These are phyloP conservation scores for Tuber aestivum DNA, from an alignment of 495 filamentous ascomycete genomes.

Conservation along the genomic window DNA sequence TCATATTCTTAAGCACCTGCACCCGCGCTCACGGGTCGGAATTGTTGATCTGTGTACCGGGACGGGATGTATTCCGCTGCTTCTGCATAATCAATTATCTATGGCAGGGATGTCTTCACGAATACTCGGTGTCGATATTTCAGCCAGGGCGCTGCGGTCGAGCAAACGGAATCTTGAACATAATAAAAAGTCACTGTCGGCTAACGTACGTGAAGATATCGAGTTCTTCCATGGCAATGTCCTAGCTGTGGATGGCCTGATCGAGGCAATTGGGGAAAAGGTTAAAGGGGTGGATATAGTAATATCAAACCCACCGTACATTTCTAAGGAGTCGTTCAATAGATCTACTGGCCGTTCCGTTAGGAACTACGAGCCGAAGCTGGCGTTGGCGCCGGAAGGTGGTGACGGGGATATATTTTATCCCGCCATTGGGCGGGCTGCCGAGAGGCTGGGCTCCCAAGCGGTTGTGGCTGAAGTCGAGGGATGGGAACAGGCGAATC, in stretches of 20 bases:
- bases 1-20: slow-evolving; percentile 43
- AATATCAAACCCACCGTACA: slow-evolving; percentile 86
- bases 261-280: not conserved
- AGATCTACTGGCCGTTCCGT: slow-evolving; percentile 63
- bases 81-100: slow-evolving; percentile 56
- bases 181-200: slow-evolving; percentile 44
- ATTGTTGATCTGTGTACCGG: slow-evolving; percentile 84
- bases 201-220: slow-evolving; percentile 44
- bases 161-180: slow-evolving; percentile 56
- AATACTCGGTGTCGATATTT: slow-evolving; percentile 57
- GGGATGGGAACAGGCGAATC: slow-evolving; percentile 31
- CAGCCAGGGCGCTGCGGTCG: slow-evolving; percentile 54
- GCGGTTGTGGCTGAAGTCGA: slow-evolving; percentile 27
- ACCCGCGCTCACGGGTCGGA: slow-evolving; percentile 6
- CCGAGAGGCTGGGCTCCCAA: slow-evolving; percentile 18
- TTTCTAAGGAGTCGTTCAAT: slow-evolving; percentile 57
- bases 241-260: slow-evolving; percentile 42
- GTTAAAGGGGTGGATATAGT: slow-evolving; percentile 57
- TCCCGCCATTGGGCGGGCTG: slow-evolving; percentile 25
- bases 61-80: slow-evolving; percentile 81
- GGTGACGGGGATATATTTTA: slow-evolving; percentile 35
- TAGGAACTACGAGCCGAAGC: slow-evolving; percentile 67
- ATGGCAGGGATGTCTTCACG: slow-evolving; percentile 4
- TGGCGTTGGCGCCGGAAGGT: slow-evolving; percentile 65
- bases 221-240: slow-evolving; percentile 54